Conservation (phyloP, 192 early-diverging fungal genomes). For the Backusella psychrophila region DNA sequence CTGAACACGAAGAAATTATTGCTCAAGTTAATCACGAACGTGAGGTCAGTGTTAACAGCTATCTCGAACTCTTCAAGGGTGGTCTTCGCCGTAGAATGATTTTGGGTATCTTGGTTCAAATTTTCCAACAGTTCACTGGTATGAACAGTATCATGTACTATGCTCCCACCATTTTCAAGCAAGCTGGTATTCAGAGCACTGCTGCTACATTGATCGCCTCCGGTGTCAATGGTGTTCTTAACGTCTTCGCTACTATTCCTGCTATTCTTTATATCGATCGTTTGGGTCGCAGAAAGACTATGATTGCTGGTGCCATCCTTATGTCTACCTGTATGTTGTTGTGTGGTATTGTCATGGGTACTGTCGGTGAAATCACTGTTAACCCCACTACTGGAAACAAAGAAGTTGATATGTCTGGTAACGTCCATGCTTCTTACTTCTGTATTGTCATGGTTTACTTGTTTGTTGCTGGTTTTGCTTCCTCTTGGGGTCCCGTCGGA, state of each 20-base stretch:
- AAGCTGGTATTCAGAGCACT: conserved; percentile 20
- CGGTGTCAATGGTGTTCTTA: conserved; percentile 56
- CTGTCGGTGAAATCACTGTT: conserved; percentile 34
- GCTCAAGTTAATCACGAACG: conserved; percentile 61
- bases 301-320: conserved; percentile 65
- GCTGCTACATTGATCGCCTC: conserved; percentile 31
- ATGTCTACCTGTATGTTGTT: conserved; percentile 50
- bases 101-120: conserved; percentile 64
- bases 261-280: conserved; percentile 78
- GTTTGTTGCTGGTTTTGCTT: conserved; percentile 65
- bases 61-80: conserved; percentile 51
- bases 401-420: conserved; percentile 14
- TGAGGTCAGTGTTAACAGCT: conserved; percentile 58
- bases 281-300: conserved; percentile 73
- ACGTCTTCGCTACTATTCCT: conserved; percentile 80
- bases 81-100: conserved; percentile 53
- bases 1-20: conserved; percentile 71
- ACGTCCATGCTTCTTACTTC: conserved; percentile 6
- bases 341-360: conserved; percentile 33
- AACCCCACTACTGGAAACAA: conserved; percentile 8
- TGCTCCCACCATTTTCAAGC: conserved; percentile 40
- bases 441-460: conserved; percentile 55
- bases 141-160: conserved; percentile 84
- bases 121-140: conserved; percentile 82
- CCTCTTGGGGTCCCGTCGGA: conserved; percentile 91